Percentiles rank a stretch among this genome's conserved stretches.
Conservation (phyloP, 768 basidiomycete genomes). For the Grammothele lineata region DNA sequence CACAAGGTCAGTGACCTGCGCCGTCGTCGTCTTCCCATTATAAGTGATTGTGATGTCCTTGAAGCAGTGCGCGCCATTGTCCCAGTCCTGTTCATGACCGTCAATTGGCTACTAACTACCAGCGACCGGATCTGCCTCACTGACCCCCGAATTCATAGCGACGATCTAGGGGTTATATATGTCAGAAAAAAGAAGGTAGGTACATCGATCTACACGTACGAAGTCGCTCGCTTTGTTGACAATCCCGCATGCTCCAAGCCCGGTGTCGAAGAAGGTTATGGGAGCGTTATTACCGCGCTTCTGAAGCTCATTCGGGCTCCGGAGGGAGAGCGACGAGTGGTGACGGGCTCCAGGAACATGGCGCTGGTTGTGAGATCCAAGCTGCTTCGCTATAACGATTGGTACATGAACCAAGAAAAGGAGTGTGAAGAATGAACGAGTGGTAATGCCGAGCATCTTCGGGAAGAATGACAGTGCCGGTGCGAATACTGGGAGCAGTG, state of each 20-base stretch:
- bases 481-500: too few relatives aligned
- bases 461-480: too few relatives aligned
- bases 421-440: too few relatives aligned
- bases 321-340: too few relatives aligned
- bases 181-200: neutral
- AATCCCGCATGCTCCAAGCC: slow-evolving; percentile 15
- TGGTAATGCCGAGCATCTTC: too few relatives aligned
- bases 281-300: slow-evolving; percentile 13
- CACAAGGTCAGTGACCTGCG: slow-evolving; percentile 61
- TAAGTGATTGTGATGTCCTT: slow-evolving; percentile 57
- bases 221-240: slow-evolving; percentile 14
- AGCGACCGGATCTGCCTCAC: neutral
- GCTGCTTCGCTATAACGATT: too few relatives aligned
- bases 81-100: slow-evolving; percentile 47
- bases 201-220: neutral
- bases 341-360: too few relatives aligned
- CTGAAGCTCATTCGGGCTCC: neutral
- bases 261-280: slow-evolving; percentile 15
- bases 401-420: too few relatives aligned
- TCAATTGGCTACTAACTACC: neutral
- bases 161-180: slow-evolving; percentile 41
- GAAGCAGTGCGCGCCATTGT: slow-evolving; percentile 46
- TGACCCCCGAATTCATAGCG: slow-evolving; percentile 34
- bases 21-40: slow-evolving; percentile 51
- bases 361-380: too few relatives aligned